Evolutionary conservation across 495 filamentous ascomycete genomes (phyloP).

Genomic region (Penicillium cataractarum): DNA sequence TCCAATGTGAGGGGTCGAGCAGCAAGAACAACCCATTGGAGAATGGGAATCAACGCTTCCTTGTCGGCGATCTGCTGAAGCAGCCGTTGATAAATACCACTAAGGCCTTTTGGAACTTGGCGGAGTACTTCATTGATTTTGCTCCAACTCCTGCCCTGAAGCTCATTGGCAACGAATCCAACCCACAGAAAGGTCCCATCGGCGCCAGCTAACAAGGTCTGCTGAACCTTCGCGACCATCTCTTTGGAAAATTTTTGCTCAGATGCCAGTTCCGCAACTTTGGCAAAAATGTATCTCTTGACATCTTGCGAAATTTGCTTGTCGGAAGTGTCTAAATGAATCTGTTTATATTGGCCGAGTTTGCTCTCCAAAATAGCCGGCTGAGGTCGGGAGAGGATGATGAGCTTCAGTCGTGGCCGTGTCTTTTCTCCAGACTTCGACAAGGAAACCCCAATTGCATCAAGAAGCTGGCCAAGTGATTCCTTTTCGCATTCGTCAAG

Average conservation of each 20-base stretch:
- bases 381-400: slow-evolving; percentile 41
- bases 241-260: slow-evolving; percentile 20
- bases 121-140: slow-evolving; percentile 19
- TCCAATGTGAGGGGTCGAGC: slow-evolving; percentile 27
- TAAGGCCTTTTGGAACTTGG: slow-evolving; percentile 25
- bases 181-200: slow-evolving; percentile 45
- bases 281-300: slow-evolving; percentile 37
- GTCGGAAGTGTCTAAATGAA: slow-evolving; percentile 33
- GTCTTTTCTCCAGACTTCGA: slow-evolving; percentile 9
- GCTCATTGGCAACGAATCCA: slow-evolving; percentile 41
- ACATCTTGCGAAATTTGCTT: slow-evolving; percentile 36
- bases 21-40: slow-evolving; percentile 33
- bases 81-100: slow-evolving; percentile 27
- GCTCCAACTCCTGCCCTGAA: slow-evolving; percentile 30
- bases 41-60: slow-evolving; percentile 23
- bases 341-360: slow-evolving; percentile 10
- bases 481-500: slow-evolving; percentile 52
- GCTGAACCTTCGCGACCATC: slow-evolving; percentile 28
- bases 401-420: slow-evolving; percentile 34
- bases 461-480: slow-evolving; percentile 37
- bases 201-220: slow-evolving; percentile 36
- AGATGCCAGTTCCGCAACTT: slow-evolving; percentile 39
- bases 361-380: slow-evolving; percentile 35
- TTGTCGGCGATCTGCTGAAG: slow-evolving; percentile 25
- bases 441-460: slow-evolving; percentile 25